Percentiles rank a stretch among this genome's conserved stretches.
Evolutionary conservation across 2,329 filamentous ascomycete species (phyloP).

Genomic region (Coniochaeta pulveracea): DNA sequence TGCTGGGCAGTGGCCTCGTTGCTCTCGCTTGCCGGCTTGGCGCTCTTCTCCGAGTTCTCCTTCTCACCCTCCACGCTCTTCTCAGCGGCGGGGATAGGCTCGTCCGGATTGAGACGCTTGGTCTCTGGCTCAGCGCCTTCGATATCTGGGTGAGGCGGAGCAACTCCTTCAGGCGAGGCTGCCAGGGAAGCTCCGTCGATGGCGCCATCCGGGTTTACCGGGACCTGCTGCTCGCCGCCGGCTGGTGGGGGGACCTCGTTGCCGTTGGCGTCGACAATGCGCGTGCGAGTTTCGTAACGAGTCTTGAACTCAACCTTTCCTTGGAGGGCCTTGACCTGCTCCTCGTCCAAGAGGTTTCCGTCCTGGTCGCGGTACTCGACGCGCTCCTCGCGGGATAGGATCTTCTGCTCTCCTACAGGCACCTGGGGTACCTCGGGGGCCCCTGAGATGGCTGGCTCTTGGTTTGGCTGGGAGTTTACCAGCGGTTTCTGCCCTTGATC

Average conservation of each 20-base stretch:
- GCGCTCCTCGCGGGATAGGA: conserved; percentile 59
- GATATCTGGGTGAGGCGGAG: conserved; percentile 49
- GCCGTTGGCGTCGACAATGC: conserved; percentile 67
- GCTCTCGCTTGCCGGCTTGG: conserved; percentile 53
- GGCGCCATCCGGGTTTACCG: conserved; percentile 10
- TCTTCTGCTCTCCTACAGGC: conserved; percentile 28
- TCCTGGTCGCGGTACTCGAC: conserved; percentile 93
- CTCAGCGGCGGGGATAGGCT: conserved; percentile 27
- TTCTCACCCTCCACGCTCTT: conserved; percentile 48
- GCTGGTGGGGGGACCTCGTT: conserved; percentile 54
- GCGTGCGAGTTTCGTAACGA: conserved; percentile 87
- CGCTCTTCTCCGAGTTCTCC: conserved; percentile 40
- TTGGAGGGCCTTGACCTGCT: conserved; percentile 72
- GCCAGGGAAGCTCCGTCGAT: too few species aligned
- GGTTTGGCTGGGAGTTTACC: conserved; percentile 7
- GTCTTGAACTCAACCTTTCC: conserved; percentile 96
- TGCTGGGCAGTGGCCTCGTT: conserved; percentile 35
- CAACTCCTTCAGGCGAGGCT: conserved; percentile 31
- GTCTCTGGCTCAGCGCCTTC: conserved; percentile 51
- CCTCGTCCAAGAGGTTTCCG: conserved; percentile 75
- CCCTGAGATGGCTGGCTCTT: conserved; percentile 28
- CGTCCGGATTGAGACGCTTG: conserved; percentile 23
- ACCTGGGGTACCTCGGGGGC: conserved; percentile 26
- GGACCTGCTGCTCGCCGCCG: conserved; percentile 25
- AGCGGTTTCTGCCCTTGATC: conserved; percentile 16